phyloP scores from a whole-genome alignment of 148 eudicot genomes.

The Limonium bicolor region DNA sequence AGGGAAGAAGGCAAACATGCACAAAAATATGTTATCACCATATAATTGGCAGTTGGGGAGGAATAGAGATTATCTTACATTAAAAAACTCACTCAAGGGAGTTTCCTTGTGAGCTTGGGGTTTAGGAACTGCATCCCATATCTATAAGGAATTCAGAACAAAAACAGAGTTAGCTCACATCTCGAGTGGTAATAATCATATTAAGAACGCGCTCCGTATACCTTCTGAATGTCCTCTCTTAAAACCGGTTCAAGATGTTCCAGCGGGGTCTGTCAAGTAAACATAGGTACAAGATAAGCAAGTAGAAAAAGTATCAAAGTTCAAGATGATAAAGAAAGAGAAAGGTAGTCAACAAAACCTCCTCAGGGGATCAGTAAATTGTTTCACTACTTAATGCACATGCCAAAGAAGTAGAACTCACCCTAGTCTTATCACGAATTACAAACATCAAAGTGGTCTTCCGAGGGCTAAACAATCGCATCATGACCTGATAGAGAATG shows the following conservation, averaged over 20 bases:
- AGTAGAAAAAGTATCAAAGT: not conserved
- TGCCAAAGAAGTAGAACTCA: conserved; percentile 30
- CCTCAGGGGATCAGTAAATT: no score
- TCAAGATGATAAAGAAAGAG: not conserved
- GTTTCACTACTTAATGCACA: no score
- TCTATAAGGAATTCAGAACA: conserved; percentile 29
- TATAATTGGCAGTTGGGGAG: no score
- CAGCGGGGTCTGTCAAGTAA: conserved; percentile 60
- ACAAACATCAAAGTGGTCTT: conserved; percentile 98
- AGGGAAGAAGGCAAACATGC: no score
- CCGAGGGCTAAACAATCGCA: conserved; percentile 97
- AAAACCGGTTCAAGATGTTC: conserved; percentile 92
- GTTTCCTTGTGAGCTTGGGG: conserved; percentile 92
- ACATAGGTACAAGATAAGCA: not conserved
- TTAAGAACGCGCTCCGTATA: conserved; percentile 11
- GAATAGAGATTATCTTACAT: conserved; percentile 86
- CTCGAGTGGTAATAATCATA: not conserved
- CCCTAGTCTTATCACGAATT: conserved; percentile 98
- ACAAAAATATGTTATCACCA: no score
- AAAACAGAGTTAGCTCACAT: conserved; percentile 2
- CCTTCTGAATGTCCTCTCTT: conserved; percentile 96
- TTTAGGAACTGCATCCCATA: conserved; percentile 98
- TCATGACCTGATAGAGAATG: conserved; percentile 62
- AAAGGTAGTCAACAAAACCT: no score
- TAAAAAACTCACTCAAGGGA: conserved; percentile 86